Base-by-base conservation (phyloP, 495 filamentous ascomycete species). In the Tuber brumale region DNA sequence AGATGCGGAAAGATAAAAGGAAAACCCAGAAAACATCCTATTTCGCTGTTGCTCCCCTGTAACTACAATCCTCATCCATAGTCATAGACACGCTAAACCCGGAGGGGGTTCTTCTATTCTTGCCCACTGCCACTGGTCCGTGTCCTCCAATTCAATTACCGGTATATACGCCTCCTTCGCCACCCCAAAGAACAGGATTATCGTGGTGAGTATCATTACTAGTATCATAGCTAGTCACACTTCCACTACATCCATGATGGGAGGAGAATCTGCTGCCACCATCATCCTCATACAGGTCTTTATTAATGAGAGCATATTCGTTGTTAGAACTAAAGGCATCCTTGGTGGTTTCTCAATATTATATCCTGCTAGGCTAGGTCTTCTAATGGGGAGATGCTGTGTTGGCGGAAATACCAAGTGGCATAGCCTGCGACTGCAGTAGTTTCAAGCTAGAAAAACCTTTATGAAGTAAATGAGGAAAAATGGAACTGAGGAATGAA, bases 381-480 rank as follows among this genome's bases (percentile, higher is more conserved):
- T 73, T 83, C 82, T 70, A 79, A 81, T 2, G 82, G 82, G 7
- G 82, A 83, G 73, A 79, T 46, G 76, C 93, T 92, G 77, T 93
- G 90, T 74, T 88, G 89, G 76, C 91, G 89, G 87, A 91, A 37
- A 37, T 37, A 37, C 37, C 37, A 37, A 37, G 37, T 3, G 37
- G 37, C 37, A 37, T 37, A 37, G 81, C 93, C 86, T 75, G 93
- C 94, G 73, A 97, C 87, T 73, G 87, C 89, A 71, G 89, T 89
- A 5, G 94, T 94, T 16, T 88, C 82, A 76, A 87, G 83, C 85
- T 93, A 97, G 78, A 92, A 87, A 44, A 97, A 83, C 84, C 93
- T 96, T 78, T 72, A 70, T 57, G 14, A n/a, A n/a, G 61, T 70
- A 23, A 41, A 75, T 81, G 79, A 83, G 79, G 48, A 57, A 73